A percentile compares a stretch with the other conserved stretches of the same genome.
Evolutionary conservation across 768 basidiomycete species (phyloP).

Genomic region (Crepidotus variabilis): DNA sequence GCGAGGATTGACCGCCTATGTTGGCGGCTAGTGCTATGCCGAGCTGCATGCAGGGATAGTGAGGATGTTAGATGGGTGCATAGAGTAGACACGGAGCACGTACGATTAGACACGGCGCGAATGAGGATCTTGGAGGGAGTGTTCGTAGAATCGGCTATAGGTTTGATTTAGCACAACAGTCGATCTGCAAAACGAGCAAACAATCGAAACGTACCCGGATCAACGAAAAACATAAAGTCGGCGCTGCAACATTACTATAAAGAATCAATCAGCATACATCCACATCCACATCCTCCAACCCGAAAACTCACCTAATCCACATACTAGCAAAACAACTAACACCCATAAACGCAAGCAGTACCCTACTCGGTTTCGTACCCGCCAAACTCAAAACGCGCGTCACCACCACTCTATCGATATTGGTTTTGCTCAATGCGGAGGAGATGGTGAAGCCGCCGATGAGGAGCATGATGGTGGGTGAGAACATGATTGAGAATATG

Average conservation of each 20-base stretch:
- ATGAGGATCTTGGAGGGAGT: conserved; percentile 79
- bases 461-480: conserved; percentile 96
- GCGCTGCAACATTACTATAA: conserved; percentile 90
- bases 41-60: conserved; percentile 43
- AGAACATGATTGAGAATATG: conserved; percentile 95
- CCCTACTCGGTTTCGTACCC: conserved; percentile 80
- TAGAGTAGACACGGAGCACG: conserved; percentile 25
- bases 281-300: background rate
- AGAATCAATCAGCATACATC: conserved; percentile 3
- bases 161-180: conserved; percentile 3
- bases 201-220: conserved; percentile 68
- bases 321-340: conserved; percentile 98
- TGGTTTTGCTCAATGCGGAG: conserved; percentile 92
- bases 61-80: background rate
- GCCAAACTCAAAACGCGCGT: conserved; percentile 88
- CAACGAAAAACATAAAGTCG: conserved; percentile 93
- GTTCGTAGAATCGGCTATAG: conserved; percentile 88
- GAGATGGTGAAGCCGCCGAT: conserved; percentile 98
- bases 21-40: conserved; percentile 98
- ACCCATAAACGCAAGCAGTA: conserved; percentile 91
- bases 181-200: conserved; percentile 3
- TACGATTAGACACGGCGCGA: conserved; percentile 90
- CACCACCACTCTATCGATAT: conserved; percentile 88
- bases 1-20: conserved; percentile 95
- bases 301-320: conserved; percentile 82